A percentile compares a stretch with the other conserved stretches of the same genome.
These are phyloP conservation scores for Clavaria fumosa DNA, from an alignment of 768 basidiomycete genomes.

Conservation along the genomic window DNA sequence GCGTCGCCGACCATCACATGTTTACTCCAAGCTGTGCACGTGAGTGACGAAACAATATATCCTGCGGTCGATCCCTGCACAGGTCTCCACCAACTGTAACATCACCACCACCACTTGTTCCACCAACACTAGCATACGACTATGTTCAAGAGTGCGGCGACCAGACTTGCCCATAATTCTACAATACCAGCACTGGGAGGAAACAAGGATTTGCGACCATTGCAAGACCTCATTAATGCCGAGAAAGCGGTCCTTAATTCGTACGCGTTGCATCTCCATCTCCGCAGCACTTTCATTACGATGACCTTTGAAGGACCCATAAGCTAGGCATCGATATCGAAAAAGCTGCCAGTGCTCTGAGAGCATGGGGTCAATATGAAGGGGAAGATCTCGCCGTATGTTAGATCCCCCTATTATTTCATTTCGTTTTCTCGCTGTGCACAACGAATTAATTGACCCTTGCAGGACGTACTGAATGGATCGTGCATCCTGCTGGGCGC, in stretches of 20 bases:
- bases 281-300: not conserved
- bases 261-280: conserved; percentile 27
- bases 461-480: conserved; percentile 58
- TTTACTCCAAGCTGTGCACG: too few relatives aligned
- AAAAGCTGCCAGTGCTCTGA: conserved; percentile 59
- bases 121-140: too few relatives aligned
- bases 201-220: conserved; percentile 63
- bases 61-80: too few relatives aligned
- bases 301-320: conserved; percentile 31
- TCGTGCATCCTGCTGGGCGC: conserved; percentile 53
- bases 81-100: too few relatives aligned
- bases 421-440: not conserved
- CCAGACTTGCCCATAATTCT: conserved; percentile 81
- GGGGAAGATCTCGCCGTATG: conserved; percentile 71
- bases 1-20: too few relatives aligned
- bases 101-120: too few relatives aligned
- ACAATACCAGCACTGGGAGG: conserved; percentile 53
- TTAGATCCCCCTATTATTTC: too few relatives aligned
- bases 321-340: conserved; percentile 48
- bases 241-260: conserved; percentile 71
- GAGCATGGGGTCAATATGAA: conserved; percentile 61
- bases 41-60: too few relatives aligned
- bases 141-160: conserved; percentile 70
- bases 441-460: conserved; percentile 2
- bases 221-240: conserved; percentile 81